Conservation (phyloP, 2,329 filamentous ascomycete species). For the Claviceps fusiformis region DNA sequence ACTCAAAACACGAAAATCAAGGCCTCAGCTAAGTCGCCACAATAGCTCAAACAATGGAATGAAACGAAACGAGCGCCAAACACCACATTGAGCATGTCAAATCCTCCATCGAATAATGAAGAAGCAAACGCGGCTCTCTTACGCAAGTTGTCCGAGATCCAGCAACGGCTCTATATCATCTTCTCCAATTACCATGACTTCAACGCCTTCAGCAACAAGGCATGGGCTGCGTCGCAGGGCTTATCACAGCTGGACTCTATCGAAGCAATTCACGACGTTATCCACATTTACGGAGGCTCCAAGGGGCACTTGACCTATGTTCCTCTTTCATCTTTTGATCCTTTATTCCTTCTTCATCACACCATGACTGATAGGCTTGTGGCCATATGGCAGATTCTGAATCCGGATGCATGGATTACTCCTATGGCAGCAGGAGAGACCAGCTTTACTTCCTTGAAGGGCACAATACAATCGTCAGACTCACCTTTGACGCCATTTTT, state of each 20-base stretch:
- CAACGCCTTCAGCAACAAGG: conserved; percentile 56
- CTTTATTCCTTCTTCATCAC: conserved; percentile 67
- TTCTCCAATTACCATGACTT: conserved; percentile 56
- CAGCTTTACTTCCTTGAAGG: conserved; percentile 46
- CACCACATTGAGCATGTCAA: conserved; percentile 13
- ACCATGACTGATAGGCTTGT: conserved; percentile 62
- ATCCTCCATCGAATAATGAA: conserved; percentile 42
- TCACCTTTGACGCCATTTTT: conserved; percentile 58
- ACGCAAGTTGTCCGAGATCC: conserved; percentile 36
- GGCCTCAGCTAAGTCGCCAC: not conserved
- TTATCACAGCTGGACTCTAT: conserved; percentile 46
- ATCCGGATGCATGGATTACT: conserved; percentile 53
- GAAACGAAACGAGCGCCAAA: conserved; percentile 46
- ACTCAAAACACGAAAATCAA: too few relatives aligned
- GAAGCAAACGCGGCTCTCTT: conserved; percentile 33
- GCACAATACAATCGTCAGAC: conserved; percentile 37
- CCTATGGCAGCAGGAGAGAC: conserved; percentile 39
- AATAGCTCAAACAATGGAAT: conserved; percentile 43
- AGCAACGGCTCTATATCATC: conserved; percentile 52
- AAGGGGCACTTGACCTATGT: conserved; percentile 58
- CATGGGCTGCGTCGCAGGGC: conserved; percentile 36
- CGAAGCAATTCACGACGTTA: conserved; percentile 49
- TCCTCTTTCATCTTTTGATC: conserved; percentile 65
- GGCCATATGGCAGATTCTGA: conserved; percentile 63
- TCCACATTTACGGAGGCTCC: conserved; percentile 45